Conservation (phyloP, 257 asterid genomes). For the Fraxinus anomala region DNA sequence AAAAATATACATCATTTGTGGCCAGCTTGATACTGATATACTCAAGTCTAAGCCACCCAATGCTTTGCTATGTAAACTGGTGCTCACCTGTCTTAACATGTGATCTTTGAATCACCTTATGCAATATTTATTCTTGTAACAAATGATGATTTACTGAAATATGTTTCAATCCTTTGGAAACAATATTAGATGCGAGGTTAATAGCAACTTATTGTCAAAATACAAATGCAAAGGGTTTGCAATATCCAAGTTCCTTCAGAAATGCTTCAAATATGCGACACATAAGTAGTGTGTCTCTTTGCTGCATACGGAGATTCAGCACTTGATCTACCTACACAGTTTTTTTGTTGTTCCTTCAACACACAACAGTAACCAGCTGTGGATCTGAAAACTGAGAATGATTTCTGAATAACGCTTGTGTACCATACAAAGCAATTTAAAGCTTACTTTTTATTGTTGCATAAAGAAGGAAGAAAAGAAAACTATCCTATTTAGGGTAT, state of each 20-base stretch:
- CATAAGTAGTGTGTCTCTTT: neutral
- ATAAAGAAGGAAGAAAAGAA: neutral
- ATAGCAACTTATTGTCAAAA: neutral
- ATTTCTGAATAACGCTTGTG: neutral
- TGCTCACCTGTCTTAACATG: neutral
- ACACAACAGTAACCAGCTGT: neutral
- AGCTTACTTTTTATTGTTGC: neutral
- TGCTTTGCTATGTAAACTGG: neutral
- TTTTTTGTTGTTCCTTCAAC: too few species aligned
- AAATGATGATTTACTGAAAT: too few species aligned
- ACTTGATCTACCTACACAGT: too few species aligned
- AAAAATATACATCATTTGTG: neutral
- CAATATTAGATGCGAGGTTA: neutral
- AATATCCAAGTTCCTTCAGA: neutral
- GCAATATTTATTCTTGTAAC: neutral
- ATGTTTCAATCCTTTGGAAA: neutral
- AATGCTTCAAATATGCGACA: neutral
- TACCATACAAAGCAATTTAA: neutral
- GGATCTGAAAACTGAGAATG: conserved; percentile 4
- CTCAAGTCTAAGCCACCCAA: neutral
- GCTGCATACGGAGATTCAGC: too few species aligned
- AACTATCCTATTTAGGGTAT: neutral
- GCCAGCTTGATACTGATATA: neutral
- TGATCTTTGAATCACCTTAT: neutral
- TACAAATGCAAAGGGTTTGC: neutral